A percentile compares a stretch with the other conserved stretches of the same genome.
Evolutionary conservation across 106 monocot genomes (phyloP).

Genomic region (Chionographis japonica): DNA sequence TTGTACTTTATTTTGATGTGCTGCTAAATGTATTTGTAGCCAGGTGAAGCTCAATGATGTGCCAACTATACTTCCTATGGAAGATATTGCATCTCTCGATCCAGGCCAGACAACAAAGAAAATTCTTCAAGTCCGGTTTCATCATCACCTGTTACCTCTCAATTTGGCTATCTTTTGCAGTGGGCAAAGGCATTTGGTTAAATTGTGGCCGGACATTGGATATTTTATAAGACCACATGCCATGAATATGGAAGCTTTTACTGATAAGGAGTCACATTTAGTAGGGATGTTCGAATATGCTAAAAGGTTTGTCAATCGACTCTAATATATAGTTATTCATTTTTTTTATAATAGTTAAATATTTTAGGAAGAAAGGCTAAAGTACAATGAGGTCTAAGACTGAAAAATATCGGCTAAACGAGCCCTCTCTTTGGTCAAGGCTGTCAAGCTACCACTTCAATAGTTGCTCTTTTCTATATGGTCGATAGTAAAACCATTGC

Average conservation of each 20-base stretch:
- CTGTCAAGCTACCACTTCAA: too few relatives aligned
- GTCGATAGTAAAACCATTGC: too few relatives aligned
- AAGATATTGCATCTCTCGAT: slow-evolving; percentile 59
- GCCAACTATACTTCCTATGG: slow-evolving; percentile 48
- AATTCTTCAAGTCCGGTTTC: slow-evolving; percentile 68
- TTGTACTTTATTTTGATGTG: neutral
- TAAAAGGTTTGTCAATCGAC: slow-evolving; percentile 53
- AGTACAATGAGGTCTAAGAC: too few relatives aligned
- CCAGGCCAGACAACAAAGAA: slow-evolving; percentile 56
- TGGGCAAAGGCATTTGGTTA: slow-evolving; percentile 55
- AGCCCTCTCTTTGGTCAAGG: too few relatives aligned
- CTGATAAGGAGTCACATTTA: slow-evolving; percentile 54
- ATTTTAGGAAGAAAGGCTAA: too few relatives aligned
- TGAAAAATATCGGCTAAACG: too few relatives aligned
- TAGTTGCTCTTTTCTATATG: too few relatives aligned
- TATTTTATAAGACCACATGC: slow-evolving; percentile 73
- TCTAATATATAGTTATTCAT: neutral
- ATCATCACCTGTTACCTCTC: slow-evolving; percentile 82
- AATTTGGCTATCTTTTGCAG: slow-evolving; percentile 58
- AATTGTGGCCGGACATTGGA: slow-evolving; percentile 91
- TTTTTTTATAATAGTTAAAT: neutral
- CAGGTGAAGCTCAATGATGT: slow-evolving; percentile 14
- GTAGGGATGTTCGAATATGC: slow-evolving; percentile 87
- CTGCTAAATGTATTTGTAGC: slow-evolving; percentile 18
- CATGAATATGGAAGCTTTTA: slow-evolving; percentile 52